These are phyloP conservation scores for Colletotrichum trifolii DNA, from an alignment of 2,329 filamentous ascomycete species.

Conservation along the genomic window DNA sequence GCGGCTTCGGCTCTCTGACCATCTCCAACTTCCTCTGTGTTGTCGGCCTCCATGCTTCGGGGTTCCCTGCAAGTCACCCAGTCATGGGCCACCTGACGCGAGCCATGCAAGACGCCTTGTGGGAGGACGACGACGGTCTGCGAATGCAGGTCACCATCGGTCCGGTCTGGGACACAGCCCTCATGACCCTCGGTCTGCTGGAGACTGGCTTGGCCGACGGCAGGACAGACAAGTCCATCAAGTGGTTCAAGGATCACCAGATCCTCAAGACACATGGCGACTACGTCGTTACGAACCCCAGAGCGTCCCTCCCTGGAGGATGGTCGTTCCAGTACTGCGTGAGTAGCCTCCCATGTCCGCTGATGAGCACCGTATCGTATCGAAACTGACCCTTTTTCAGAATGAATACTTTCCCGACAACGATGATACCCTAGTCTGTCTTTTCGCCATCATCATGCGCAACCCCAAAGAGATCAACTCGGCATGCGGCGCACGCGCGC, in stretches of 20 bases:
- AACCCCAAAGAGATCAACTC: slow-evolving; percentile 22
- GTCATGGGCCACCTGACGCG: slow-evolving; percentile 8
- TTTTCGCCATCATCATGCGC: slow-evolving; percentile 17
- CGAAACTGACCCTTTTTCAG: neutral
- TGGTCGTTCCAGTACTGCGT: slow-evolving; percentile 25
- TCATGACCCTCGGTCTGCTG: slow-evolving; percentile 6
- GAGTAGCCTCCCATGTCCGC: neutral
- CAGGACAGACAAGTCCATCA: neutral
- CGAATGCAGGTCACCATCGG: slow-evolving; percentile 22
- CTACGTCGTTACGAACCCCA: neutral
- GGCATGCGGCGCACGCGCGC: neutral
- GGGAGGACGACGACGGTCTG: slow-evolving; percentile 12
- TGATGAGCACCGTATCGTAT: neutral
- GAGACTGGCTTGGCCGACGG: slow-evolving; percentile 14
- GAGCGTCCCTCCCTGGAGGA: slow-evolving; percentile 7
- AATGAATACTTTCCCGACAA: slow-evolving; percentile 26
- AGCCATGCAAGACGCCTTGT: slow-evolving; percentile 13
- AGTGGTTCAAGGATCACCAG: slow-evolving; percentile 24
- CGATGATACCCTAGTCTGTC: slow-evolving; percentile 14
- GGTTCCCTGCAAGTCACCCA: slow-evolving; percentile 6
- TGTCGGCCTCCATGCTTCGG: slow-evolving; percentile 11
- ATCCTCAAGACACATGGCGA: slow-evolving; percentile 21
- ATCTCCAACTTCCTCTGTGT: slow-evolving; percentile 23
- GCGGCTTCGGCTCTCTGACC: slow-evolving; percentile 14
- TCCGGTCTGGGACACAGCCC: slow-evolving; percentile 15